phyloP scores from a whole-genome alignment of 2,329 filamentous ascomycete genomes.

The Podosphaera fusca region DNA sequence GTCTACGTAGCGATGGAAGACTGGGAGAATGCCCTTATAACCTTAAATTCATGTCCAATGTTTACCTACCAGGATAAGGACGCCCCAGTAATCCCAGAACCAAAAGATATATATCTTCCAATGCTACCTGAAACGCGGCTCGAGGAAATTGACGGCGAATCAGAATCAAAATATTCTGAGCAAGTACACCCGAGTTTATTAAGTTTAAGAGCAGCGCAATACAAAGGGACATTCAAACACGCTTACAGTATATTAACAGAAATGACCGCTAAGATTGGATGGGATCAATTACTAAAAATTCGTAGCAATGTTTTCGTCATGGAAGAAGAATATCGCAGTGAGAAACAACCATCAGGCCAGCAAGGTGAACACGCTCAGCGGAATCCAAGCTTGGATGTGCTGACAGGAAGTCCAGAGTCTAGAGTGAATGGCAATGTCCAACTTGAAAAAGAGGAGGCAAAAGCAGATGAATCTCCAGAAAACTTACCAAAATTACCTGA shows the following conservation, averaged over 20 bases:
- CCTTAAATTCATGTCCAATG: slow-evolving; percentile 96
- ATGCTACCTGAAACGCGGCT: slow-evolving; percentile 72
- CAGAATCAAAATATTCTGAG: slow-evolving; percentile 58
- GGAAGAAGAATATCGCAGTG: slow-evolving; percentile 93
- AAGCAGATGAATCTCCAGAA: slow-evolving; percentile 8
- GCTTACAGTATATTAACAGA: slow-evolving; percentile 87
- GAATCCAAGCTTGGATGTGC: slow-evolving; percentile 57
- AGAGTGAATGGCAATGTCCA: slow-evolving; percentile 21
- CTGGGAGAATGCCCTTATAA: slow-evolving; percentile 88
- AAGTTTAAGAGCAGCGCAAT: slow-evolving; percentile 66
- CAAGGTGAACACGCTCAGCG: slow-evolving; percentile 25
- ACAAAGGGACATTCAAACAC: slow-evolving; percentile 88
- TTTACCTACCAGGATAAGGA: slow-evolving; percentile 99
- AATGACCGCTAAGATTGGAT: slow-evolving; percentile 89
- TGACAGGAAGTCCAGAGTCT: slow-evolving; percentile 45
- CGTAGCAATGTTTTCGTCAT: slow-evolving; percentile 96
- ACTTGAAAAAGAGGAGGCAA: slow-evolving; percentile 14
- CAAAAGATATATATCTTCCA: slow-evolving; percentile 66
- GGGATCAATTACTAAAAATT: slow-evolving; percentile 88
- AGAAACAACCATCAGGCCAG: slow-evolving; percentile 41
- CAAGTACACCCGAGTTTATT: slow-evolving; percentile 70
- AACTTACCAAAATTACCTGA: slow-evolving; percentile 9
- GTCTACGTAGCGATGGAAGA: slow-evolving; percentile 87
- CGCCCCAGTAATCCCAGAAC: slow-evolving; percentile 80
- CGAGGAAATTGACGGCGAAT: slow-evolving; percentile 89